Conservation (phyloP, 108 stramenopile species). For the Skeletonema tropicum region DNA sequence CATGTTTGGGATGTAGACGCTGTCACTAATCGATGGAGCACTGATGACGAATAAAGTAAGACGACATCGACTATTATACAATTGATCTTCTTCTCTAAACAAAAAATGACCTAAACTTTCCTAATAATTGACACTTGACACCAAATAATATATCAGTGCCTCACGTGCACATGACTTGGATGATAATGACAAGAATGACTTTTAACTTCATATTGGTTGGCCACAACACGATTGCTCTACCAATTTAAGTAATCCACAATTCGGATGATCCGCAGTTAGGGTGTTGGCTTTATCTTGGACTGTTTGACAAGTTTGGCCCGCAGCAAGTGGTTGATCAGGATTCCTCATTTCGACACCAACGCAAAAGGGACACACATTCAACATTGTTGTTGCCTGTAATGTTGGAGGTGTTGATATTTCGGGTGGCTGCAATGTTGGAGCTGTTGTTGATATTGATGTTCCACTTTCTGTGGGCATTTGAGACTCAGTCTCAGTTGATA, state of each 20-base stretch:
- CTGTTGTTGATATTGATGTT: background rate
- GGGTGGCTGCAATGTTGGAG: background rate
- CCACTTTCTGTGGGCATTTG: background rate
- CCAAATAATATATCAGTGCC: background rate
- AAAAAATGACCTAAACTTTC: background rate
- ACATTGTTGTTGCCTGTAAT: background rate
- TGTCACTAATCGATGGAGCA: constrained; percentile 43
- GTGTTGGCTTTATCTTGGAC: constrained; percentile 1
- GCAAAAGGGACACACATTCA: background rate
- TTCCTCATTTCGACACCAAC: background rate
- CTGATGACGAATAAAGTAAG: background rate
- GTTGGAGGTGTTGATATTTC: background rate
- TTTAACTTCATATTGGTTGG: background rate
- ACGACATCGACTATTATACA: background rate
- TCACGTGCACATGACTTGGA: no score
- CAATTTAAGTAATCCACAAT: background rate
- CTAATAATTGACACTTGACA: background rate
- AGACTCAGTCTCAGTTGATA: background rate
- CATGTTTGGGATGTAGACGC: constrained; percentile 50
- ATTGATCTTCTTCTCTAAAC: background rate
- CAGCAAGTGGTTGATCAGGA: background rate
- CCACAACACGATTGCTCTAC: background rate
- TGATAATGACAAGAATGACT: background rate
- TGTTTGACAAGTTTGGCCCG: constrained; percentile 3
- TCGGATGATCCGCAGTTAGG: background rate